These are phyloP conservation scores for Cymbidium sinense DNA, from an alignment of 106 monocot genomes.

Conservation along the genomic window DNA sequence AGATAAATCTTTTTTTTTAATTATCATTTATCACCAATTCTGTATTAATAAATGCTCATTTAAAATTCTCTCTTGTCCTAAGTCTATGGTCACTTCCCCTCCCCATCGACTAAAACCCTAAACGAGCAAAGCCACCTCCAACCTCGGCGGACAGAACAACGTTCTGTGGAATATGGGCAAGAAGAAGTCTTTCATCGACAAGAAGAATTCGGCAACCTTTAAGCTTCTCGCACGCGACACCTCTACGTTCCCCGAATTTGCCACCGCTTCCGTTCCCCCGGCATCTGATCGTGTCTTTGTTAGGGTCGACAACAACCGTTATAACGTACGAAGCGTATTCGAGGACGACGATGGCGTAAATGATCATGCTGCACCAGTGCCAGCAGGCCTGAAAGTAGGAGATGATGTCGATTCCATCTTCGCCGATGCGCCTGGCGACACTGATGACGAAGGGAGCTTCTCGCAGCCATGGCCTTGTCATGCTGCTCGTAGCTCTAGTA, in stretches of 20 bases:
- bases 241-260: slow-evolving; percentile 1
- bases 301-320: slow-evolving; percentile 74
- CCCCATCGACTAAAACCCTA: not conserved
- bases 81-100: no score
- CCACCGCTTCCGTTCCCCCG: not conserved
- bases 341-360: slow-evolving; percentile 5
- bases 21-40: no score
- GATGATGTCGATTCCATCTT: slow-evolving; percentile 40
- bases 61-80: no score
- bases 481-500: not conserved
- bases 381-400: not conserved
- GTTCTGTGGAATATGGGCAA: slow-evolving; percentile 5
- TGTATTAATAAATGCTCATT: no score
- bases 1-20: no score
- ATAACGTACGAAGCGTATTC: slow-evolving; percentile 26
- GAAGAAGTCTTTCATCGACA: slow-evolving; percentile 73
- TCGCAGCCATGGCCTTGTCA: not conserved
- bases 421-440: slow-evolving; percentile 51
- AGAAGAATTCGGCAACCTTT: slow-evolving; percentile 75
- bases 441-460: slow-evolving; percentile 8
- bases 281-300: slow-evolving; percentile 71
- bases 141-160: not conserved
- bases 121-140: not conserved
- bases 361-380: not conserved
- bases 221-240: slow-evolving; percentile 65